These are phyloP conservation scores for Pythium angustatum DNA, from an alignment of 352 stramenopile genomes.

Conservation along the genomic window DNA sequence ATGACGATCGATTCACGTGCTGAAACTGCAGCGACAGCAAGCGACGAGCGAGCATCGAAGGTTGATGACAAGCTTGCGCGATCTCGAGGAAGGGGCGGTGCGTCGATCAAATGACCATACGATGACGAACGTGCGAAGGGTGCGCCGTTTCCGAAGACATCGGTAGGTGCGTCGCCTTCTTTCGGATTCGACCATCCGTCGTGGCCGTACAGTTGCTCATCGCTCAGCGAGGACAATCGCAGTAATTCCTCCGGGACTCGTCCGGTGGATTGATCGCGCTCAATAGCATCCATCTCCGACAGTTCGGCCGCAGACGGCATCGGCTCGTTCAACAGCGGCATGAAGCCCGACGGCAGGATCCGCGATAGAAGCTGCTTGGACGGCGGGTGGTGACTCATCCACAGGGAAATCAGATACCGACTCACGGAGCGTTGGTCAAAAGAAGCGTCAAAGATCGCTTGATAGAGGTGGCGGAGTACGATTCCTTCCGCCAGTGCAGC, in stretches of 20 bases:
- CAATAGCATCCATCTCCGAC: conserved; percentile 86
- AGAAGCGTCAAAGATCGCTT: conserved; percentile 91
- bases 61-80: conserved; percentile 26
- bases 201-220: conserved; percentile 24
- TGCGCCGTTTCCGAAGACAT: neutral
- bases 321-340: conserved; percentile 88
- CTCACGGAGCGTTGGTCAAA: conserved; percentile 92
- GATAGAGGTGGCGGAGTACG: conserved; percentile 92
- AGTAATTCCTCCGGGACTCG: conserved; percentile 32
- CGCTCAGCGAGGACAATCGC: conserved; percentile 28
- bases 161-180: neutral
- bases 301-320: conserved; percentile 73
- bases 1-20: conserved; percentile 49
- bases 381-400: conserved; percentile 89
- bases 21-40: conserved; percentile 25
- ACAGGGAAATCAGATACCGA: conserved; percentile 94
- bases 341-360: conserved; percentile 90
- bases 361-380: conserved; percentile 90
- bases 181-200: conserved; percentile 17
- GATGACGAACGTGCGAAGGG: conserved; percentile 14
- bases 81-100: conserved; percentile 10
- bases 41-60: conserved; percentile 39
- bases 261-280: conserved; percentile 53
- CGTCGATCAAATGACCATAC: conserved; percentile 9
- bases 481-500: conserved; percentile 92